Percentiles rank a stretch among this genome's conserved stretches.
Evolutionary conservation across 1,284 basidiomycete genomes (phyloP).

Genomic region (Trichosporon sp.): DNA sequence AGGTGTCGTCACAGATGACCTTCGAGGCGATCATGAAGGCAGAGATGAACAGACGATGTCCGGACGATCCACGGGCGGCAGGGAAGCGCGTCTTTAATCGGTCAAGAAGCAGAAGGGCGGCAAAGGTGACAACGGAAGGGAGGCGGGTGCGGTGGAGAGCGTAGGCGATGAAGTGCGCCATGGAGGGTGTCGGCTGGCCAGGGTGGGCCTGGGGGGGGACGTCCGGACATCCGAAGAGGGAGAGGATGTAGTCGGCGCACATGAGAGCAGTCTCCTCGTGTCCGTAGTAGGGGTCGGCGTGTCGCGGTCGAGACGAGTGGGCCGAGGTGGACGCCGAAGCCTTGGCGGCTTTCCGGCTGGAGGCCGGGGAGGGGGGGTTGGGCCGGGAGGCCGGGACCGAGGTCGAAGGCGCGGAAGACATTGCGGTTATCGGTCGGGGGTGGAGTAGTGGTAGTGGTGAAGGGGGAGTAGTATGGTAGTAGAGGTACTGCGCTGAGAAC

Average conservation of each 20-base stretch:
- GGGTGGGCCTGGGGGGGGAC: slow-evolving; percentile 50
- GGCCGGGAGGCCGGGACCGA: slow-evolving; percentile 45
- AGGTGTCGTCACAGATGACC: slow-evolving; percentile 87
- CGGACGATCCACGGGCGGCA: slow-evolving; percentile 85
- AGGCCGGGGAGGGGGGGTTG: slow-evolving; percentile 48
- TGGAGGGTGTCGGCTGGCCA: slow-evolving; percentile 59
- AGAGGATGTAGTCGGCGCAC: slow-evolving; percentile 69
- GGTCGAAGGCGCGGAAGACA: slow-evolving; percentile 31
- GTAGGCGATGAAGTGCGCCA: slow-evolving; percentile 84
- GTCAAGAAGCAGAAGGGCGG: slow-evolving; percentile 79
- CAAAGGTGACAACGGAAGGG: slow-evolving; percentile 77
- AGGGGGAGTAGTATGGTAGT: neutral
- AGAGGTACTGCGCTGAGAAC: slow-evolving; percentile 10
- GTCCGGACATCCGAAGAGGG: slow-evolving; percentile 57
- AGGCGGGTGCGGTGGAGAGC: slow-evolving; percentile 85
- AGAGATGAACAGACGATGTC: slow-evolving; percentile 86
- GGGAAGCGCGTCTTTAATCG: slow-evolving; percentile 88
- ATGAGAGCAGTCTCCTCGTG: slow-evolving; percentile 69
- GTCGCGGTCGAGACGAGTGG: slow-evolving; percentile 42
- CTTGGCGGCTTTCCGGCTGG: slow-evolving; percentile 51
- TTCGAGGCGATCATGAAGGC: slow-evolving; percentile 81
- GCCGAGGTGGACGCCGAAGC: slow-evolving; percentile 49
- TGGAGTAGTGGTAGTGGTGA: slow-evolving; percentile 11
- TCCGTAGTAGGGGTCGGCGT: slow-evolving; percentile 72
- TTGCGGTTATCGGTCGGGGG: slow-evolving; percentile 27